Conservation (phyloP, 1,139 yeast species). For the Suhomyces bolitotheri region DNA sequence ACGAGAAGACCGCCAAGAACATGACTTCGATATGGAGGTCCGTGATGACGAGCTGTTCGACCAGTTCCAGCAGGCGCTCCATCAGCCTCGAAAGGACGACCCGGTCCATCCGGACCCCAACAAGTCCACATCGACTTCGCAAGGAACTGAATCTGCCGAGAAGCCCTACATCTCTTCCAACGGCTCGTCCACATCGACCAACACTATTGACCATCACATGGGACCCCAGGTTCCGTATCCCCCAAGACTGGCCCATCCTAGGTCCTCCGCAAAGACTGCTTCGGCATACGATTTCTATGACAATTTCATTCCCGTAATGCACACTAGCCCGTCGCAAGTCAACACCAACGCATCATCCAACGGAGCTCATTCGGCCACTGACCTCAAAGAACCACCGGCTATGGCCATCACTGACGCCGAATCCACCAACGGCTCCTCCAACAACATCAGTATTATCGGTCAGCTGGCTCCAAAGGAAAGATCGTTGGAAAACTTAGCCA, state of each 20-base stretch:
- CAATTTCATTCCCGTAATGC: conserved; percentile 41
- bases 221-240: conserved; percentile 7
- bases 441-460: conserved; percentile 5
- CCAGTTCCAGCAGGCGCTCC: conserved; percentile 42
- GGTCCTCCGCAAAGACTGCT: conserved; percentile 20
- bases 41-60: conserved; percentile 41
- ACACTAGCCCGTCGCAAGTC: not conserved
- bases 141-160: conserved; percentile 11
- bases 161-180: conserved; percentile 14
- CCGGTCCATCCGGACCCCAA: conserved; percentile 12
- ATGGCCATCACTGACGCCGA: conserved; percentile 1
- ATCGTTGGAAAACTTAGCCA: conserved; percentile 43
- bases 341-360: not conserved
- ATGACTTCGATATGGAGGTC: conserved; percentile 39
- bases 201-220: conserved; percentile 13
- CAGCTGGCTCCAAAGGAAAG: conserved; percentile 11
- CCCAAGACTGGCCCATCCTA: conserved; percentile 5
- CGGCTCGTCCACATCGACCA: conserved; percentile 15
- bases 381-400: conserved; percentile 4
- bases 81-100: conserved; percentile 19
- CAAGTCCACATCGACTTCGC: conserved; percentile 14
- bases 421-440: conserved; percentile 10
- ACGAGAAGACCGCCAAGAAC: conserved; percentile 32
- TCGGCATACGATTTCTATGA: conserved; percentile 48
- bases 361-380: conserved; percentile 4